Evolutionary conservation across 2,329 filamentous ascomycete genomes (phyloP).

Genomic region (Claviceps quebecensis): DNA sequence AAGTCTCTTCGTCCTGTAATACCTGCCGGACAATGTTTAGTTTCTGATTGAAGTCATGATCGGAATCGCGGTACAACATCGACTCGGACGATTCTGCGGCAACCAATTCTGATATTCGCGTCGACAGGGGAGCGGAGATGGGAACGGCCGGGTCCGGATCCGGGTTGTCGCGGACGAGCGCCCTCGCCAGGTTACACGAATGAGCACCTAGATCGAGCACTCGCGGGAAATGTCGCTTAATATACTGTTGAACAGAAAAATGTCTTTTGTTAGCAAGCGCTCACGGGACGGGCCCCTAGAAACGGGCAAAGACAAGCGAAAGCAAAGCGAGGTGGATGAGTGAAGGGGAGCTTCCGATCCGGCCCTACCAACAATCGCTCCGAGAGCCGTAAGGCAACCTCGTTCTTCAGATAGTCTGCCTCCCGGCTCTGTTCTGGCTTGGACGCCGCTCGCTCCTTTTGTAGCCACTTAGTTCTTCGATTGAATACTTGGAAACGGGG

Average conservation of each 20-base stretch:
- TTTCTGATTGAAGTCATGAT: conserved; percentile 58
- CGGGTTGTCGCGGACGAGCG: conserved; percentile 57
- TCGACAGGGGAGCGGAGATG: conserved; percentile 50
- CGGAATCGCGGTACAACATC: conserved; percentile 67
- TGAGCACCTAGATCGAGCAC: conserved; percentile 92
- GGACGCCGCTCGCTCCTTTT: conserved; percentile 72
- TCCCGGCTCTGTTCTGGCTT: conserved; percentile 59
- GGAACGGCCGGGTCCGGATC: conserved; percentile 44
- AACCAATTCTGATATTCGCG: conserved; percentile 58
- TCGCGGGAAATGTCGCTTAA: conserved; percentile 72
- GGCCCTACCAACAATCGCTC: conserved; percentile 62
- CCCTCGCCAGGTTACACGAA: conserved; percentile 82
- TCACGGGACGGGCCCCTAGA: neutral
- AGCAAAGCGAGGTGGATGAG: neutral
- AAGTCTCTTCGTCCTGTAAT: conserved; percentile 55
- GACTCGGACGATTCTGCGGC: conserved; percentile 69
- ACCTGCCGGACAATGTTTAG: conserved; percentile 63
- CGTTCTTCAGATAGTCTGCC: conserved; percentile 86
- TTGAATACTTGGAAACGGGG: conserved; percentile 88
- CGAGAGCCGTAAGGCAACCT: conserved; percentile 71
- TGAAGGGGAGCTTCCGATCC: neutral
- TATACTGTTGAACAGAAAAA: conserved; percentile 44
- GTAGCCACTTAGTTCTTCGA: conserved; percentile 70
- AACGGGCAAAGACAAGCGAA: neutral
- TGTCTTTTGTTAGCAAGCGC: neutral